Percentiles rank a stretch among this genome's conserved stretches.
Conservation (phyloP, 2,329 filamentous ascomycete genomes). For the Aspergillus aculeatus region DNA sequence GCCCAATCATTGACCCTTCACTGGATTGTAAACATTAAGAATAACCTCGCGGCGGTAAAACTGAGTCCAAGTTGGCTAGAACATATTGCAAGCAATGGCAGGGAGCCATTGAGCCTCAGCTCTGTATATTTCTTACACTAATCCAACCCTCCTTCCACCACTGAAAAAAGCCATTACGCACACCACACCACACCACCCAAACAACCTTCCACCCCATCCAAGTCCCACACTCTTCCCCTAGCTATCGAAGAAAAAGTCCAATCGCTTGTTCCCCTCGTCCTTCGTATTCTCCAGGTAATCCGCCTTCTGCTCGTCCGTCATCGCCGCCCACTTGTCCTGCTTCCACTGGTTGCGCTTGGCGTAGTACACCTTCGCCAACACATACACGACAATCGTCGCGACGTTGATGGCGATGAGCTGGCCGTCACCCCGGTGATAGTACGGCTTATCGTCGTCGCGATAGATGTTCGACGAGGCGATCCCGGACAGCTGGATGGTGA, state of each 20-base stretch:
- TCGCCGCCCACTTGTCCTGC: constrained; percentile 43
- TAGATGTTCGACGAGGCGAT: constrained; percentile 33
- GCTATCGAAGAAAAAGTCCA: constrained; percentile 56
- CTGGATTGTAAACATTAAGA: too few relatives aligned
- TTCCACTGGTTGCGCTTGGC: constrained; percentile 31
- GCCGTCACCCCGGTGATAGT: constrained; percentile 54
- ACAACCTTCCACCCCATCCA: too few relatives aligned
- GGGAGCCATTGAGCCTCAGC: too few relatives aligned
- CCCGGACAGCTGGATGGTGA: constrained; percentile 36
- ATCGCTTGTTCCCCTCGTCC: constrained; percentile 55
- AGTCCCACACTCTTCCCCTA: constrained; percentile 21
- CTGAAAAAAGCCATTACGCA: too few relatives aligned
- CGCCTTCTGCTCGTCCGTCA: constrained; percentile 49
- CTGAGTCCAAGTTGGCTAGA: too few relatives aligned
- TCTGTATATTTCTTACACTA: too few relatives aligned
- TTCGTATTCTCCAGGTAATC: constrained; percentile 51
- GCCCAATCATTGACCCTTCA: too few relatives aligned
- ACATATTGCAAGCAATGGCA: too few relatives aligned
- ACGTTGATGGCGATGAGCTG: constrained; percentile 50
- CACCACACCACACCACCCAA: too few relatives aligned
- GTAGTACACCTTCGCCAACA: constrained; percentile 38
- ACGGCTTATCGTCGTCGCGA: constrained; percentile 49
- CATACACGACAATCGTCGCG: constrained; percentile 51
- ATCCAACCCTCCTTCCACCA: too few relatives aligned
- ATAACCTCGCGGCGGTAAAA: too few relatives aligned